phyloP scores from a whole-genome alignment of 257 asterid genomes.

The Scutellaria minor region DNA sequence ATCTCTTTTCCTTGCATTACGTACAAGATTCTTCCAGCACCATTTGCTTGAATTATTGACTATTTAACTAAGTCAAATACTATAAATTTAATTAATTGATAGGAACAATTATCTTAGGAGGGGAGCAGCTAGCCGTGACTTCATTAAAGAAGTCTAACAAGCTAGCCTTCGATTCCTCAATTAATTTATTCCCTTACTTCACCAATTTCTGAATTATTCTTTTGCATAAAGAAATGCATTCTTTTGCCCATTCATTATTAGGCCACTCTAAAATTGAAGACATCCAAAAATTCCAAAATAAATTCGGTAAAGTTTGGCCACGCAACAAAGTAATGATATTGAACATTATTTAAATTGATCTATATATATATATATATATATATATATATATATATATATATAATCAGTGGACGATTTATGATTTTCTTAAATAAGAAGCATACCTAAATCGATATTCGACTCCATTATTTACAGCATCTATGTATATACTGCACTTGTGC shows the following conservation, averaged over 20 bases:
- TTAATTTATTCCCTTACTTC: conserved; percentile 9
- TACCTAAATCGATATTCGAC: too few species aligned
- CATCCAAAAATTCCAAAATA: background rate
- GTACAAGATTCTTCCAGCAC: conserved; percentile 10
- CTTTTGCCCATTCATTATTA: background rate
- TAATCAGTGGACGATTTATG: too few species aligned
- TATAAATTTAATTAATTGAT: conserved; percentile 11
- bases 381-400: too few species aligned
- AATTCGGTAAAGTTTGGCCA: too few species aligned
- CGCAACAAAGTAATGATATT: too few species aligned
- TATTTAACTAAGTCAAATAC: background rate
- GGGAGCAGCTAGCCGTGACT: conserved; percentile 17
- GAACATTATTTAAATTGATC: too few species aligned
- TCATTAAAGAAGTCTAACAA: conserved; percentile 20
- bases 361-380: too few species aligned
- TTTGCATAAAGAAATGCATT: conserved; percentile 13
- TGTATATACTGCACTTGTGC: too few species aligned
- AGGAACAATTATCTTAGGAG: conserved; percentile 27
- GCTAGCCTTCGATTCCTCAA: background rate
- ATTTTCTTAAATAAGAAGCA: too few species aligned
- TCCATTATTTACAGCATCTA: too few species aligned
- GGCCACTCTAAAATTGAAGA: background rate
- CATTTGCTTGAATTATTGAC: conserved; percentile 23
- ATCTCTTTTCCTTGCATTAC: background rate
- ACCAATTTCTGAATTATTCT: conserved; percentile 18